Percentiles rank a stretch among this genome's conserved stretches.
These are phyloP conservation scores for cucumber (Cucumis sativus) DNA, from an alignment of 306 rosid species.

Conservation along the genomic window Cucumber_9930_V3 NC_026657.2:38258501-38259000, in stretches of 20 bases:
- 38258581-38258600: neutral
- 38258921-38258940: no score
- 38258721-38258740: constrained; percentile 93
- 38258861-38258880: no score
- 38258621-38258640: constrained; percentile 58
- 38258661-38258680: constrained; percentile 98
- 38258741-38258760: constrained; percentile 80
- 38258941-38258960: no score
- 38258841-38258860: no score
- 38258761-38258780: neutral
- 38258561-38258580: neutral
- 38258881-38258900: no score
- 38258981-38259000: neutral
- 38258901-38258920: no score
- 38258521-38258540: constrained; percentile 64
- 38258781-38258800: neutral
- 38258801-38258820: neutral
- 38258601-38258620: neutral
- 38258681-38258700: constrained; percentile 98
- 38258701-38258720: constrained; percentile 97
- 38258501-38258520: constrained; percentile 87
- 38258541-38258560: constrained; percentile 11
- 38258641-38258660: constrained; percentile 97
- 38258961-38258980: neutral
- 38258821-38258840: neutral